Base-by-base conservation (phyloP, 768 basidiomycete species). In the Auriscalpium orientale region DNA sequence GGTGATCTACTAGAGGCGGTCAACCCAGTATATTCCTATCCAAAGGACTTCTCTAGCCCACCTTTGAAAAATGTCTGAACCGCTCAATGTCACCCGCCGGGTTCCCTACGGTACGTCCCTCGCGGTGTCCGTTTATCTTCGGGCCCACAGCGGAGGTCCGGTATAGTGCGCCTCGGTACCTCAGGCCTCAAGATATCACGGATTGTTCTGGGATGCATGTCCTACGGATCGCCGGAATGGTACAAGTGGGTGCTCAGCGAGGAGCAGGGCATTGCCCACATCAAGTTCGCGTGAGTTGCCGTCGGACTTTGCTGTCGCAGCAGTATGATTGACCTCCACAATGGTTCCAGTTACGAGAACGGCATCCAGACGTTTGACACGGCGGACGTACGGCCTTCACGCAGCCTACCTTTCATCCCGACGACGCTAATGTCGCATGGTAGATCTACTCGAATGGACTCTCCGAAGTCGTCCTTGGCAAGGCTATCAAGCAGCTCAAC, bases 161-260 rank as follows among this genome's bases (percentile, higher is more conserved):
- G 2, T 28, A 28, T 28, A 46, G 52, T 36, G 8, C 52, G 52
- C 16, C 40, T 53, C 8, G 52, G 51, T 12, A 46, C n/a, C 8
- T 53, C 52, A 20, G 44, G 52, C 11, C 33, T 53, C 8, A 44
- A 46, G 28, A 28, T 53, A 12, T 53, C 52, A 10, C 38, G 52
- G 5, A 22, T 53, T 34, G 63, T 68, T 35, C 63, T 68, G 2
- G 68, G 66, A 8, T 65, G 64, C 48, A 65, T 66, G 65, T 49
- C 52, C n/a, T 70, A 70, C 48, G 68, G 68, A 13, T 46, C 40
- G 28, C 16, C 46, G 18, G 56, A 56, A 16, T 66, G 65, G 65
- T 56, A 45, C 48, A 33, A 43, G 20, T 77, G 75, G 76, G 67
- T 74, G 8, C 59, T 72, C 2, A 59, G 57, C 10, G 71, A 77